Conservation (phyloP, 495 filamentous ascomycete species). For the Massariosphaeria phaeospora region DNA sequence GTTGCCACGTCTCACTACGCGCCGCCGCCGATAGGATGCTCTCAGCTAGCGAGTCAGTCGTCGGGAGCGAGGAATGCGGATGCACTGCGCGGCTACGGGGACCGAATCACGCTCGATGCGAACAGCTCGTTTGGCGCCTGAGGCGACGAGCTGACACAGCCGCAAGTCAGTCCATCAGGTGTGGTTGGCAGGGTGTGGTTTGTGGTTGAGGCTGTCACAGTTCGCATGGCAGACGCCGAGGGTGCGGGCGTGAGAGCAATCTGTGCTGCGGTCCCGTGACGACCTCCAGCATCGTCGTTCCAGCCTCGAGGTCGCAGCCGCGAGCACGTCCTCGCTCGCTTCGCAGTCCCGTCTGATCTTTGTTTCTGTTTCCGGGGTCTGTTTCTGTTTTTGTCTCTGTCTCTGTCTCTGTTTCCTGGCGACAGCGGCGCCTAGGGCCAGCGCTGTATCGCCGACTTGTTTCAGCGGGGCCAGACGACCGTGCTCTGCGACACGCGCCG, state of each 20-base stretch:
- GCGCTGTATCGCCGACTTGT: conserved; percentile 1
- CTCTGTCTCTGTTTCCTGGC: conserved; percentile 1
- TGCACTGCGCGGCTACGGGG: conserved; percentile 28
- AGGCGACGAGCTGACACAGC: conserved; percentile 15
- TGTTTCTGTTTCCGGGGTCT: not conserved
- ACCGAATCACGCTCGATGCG: conserved; percentile 27
- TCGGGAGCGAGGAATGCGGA: not conserved
- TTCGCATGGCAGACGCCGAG: conserved; percentile 23
- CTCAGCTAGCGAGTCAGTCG: not conserved
- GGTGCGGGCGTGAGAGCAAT: not conserved
- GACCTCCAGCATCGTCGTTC: not conserved
- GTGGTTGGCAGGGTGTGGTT: conserved; percentile 5
- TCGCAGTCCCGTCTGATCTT: conserved; percentile 3
- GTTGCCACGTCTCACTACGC: conserved; percentile 27
- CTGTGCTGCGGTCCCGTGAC: conserved; percentile 21
- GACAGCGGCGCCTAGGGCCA: not conserved
- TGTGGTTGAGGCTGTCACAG: conserved; percentile 14
- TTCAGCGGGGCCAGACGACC: conserved; percentile 16
- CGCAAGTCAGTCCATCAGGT: not conserved
- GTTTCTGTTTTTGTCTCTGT: too few species aligned
- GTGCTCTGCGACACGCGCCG: conserved; percentile 1
- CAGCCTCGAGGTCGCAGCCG: not conserved
- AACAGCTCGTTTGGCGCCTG: conserved; percentile 30
- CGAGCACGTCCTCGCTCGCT: not conserved
- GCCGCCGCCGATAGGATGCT: conserved; percentile 8